Base-by-base conservation (phyloP, 2,329 filamentous ascomycete genomes). In the Xylaria sp. region DNA sequence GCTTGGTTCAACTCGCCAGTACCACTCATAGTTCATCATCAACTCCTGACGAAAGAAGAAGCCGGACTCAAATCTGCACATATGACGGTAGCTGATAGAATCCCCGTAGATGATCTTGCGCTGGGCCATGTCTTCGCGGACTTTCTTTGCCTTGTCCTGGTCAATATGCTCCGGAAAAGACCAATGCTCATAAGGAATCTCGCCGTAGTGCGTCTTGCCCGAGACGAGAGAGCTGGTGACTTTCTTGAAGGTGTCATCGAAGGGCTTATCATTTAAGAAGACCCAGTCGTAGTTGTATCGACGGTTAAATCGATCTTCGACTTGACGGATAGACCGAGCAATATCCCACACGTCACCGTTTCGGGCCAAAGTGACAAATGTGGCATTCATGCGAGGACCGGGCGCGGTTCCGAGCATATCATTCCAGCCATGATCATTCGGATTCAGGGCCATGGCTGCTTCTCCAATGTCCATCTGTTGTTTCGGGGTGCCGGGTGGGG, bases 221-320 rank as follows among this genome's bases (percentile, higher is more conserved):
- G 95, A 98, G n/a, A 97, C 92, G 44, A 99, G 87, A 1, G 93
- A 90, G 4, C 88, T 87, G 4, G 96, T 99, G 73, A 98, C 87
- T 81, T 93, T 95, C 82, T 94, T 98, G 87, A 99, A 99, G 10
- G 89, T 90, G 3, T 93, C 92, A 78, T 97, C 92, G 77, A 99
- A 99, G 0, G 94, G 93, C 80, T 94, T 89, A 79, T 99, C 96
- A 82, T 99, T 99, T 70, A 99, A 85, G 84, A 99, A 99, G 62
- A 99, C 95, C 97, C 97, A 99, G 80, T 98, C 95, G 83, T 99
- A 99, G 84, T 97, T 91, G 85, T 92, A 98, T 77, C 95, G 92
- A 77, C 90, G 89, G 84, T 99, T 99, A 89, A 99, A 99, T 78
- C 96, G 93, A 81, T 99, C 96, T 83, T 99, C 96, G 65, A 99